Percentiles rank a stretch among this genome's conserved stretches.
These are phyloP conservation scores for Craterostigma plantagineum DNA, from an alignment of 257 asterid genomes.

Conservation along the genomic window DNA sequence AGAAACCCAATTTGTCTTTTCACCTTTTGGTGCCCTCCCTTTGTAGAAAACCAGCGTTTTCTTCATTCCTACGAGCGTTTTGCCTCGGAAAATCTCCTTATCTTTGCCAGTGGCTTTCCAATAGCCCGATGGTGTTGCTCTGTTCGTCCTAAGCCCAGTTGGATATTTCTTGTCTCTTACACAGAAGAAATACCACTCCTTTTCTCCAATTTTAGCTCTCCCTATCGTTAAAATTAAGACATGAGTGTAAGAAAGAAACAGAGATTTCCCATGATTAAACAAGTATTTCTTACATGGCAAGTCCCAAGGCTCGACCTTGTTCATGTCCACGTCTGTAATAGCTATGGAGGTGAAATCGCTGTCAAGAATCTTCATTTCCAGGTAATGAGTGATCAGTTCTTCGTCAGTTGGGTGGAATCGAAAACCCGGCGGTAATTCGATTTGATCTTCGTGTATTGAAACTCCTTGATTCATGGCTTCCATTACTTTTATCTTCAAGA, in stretches of 20 bases:
- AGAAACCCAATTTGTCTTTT: slow-evolving; percentile 1
- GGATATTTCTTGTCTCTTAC: slow-evolving; percentile 3
- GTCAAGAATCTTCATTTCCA: not conserved
- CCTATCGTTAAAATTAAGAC: not conserved
- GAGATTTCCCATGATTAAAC: not conserved
- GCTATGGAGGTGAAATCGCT: not conserved
- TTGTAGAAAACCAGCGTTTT: slow-evolving; percentile 3
- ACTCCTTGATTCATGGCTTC: too few relatives aligned
- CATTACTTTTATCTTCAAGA: too few relatives aligned
- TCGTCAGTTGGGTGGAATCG: not conserved
- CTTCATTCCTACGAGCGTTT: slow-evolving; percentile 3
- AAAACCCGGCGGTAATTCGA: not conserved
- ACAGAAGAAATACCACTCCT: slow-evolving; percentile 2
- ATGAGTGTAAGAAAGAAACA: not conserved
- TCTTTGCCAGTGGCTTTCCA: slow-evolving; percentile 5
- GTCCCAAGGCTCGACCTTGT: slow-evolving; percentile 3
- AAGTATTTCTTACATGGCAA: not conserved
- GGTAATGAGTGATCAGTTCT: slow-evolving; percentile 2
- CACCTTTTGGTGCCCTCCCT: slow-evolving; percentile 3
- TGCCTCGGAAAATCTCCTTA: slow-evolving; percentile 3
- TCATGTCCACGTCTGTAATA: slow-evolving; percentile 2
- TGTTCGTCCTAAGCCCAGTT: slow-evolving; percentile 4
- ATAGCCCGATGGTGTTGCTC: not conserved
- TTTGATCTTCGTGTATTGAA: not conserved
- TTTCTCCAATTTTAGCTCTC: slow-evolving; percentile 1